A percentile compares a stretch with the other conserved stretches of the same genome.
These are phyloP conservation scores for Prunus persica DNA, from an alignment of 306 rosid species.

Conservation along the genomic window Prunus_persica_NCBIv2 NC_034011.1:26885001-26885500, in stretches of 20 bases:
- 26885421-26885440: constrained; percentile 84
- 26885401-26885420: constrained; percentile 34
- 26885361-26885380: constrained; percentile 70
- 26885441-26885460: constrained; percentile 79
- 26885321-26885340: constrained; percentile 73
- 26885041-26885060: constrained; percentile 75
- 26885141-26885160: constrained; percentile 39
- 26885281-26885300: constrained; percentile 85
- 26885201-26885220: constrained; percentile 65
- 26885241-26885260: constrained; percentile 92
- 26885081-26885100: constrained; percentile 74
- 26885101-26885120: constrained; percentile 65
- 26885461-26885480: constrained; percentile 6
- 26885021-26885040: constrained; percentile 58
- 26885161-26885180: constrained; percentile 66
- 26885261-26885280: constrained; percentile 61
- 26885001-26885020: constrained; percentile 70
- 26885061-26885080: constrained; percentile 80
- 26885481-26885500: constrained; percentile 24
- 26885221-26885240: constrained; percentile 85
- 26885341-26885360: constrained; percentile 96
- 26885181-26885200: constrained; percentile 80
- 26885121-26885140: constrained; percentile 65
- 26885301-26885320: constrained; percentile 95
- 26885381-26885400: constrained; percentile 51